Base-by-base conservation (phyloP, 192 early-diverging fungal genomes). In the Rhizophagus sp. region DNA sequence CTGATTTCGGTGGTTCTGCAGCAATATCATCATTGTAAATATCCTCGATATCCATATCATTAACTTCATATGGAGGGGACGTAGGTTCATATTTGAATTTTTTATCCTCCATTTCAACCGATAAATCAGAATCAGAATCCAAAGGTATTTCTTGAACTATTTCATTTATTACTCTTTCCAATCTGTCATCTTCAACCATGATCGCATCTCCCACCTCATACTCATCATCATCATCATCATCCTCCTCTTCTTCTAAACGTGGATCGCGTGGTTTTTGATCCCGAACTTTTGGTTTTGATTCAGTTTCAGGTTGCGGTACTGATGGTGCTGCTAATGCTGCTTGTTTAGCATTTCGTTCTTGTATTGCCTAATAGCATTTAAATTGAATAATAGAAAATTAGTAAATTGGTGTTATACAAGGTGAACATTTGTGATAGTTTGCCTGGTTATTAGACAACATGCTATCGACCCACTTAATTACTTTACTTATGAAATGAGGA, bases 31-130 rank as follows among this genome's bases (percentile, higher is more conserved):
- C 68, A n/a, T 19, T 36, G 47, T n/a, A 19, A 41, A 39, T 2
- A 12, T 70, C 68, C n/a, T 70, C 66, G 19, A 68, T 68, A 34
- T 68, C 66, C 66, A 68, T 68, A 68, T 68, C 66, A 39, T 68
- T 47, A 47, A 47, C 68, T 44, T 70, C 68, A 70, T 44, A 70
- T 39, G 33, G 33, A 34, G 65, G 65, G 5, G 65, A 27, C 17
- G 27, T 33, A 67, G 33, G 17, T 33, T 70, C 68, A 41, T 4
- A 22, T 70, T 70, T 70, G 5, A 12, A n/a, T 70, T 34, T 41
- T 19, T 17, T 12, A 4, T 44, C 22, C 3, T 44, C 68, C 39
- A 39, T 12, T 11, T 70, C 34, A 22, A 22, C 33, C 2, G 36
- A 19, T 4, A 44, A 12, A n/a, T 17, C 22, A 44, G 68, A 44